These are phyloP conservation scores for Coniosporium tulheliwenetii DNA, from an alignment of 2,329 filamentous ascomycete species.

Conservation along the genomic window DNA sequence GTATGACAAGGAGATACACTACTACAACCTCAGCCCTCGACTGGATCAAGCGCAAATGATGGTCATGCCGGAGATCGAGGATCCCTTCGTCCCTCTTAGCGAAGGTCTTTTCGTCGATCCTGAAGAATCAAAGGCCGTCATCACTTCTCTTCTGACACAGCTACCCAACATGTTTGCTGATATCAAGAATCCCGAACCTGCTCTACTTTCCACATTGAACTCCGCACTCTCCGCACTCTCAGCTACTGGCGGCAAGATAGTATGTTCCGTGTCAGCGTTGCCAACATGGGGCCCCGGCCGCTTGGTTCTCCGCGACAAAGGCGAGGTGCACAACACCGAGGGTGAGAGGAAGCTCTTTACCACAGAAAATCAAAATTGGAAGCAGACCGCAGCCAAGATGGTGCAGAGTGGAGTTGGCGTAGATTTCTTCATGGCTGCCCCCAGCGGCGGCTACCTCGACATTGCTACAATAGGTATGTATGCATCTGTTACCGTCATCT, in stretches of 20 bases:
- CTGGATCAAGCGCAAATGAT: slow-evolving; percentile 91
- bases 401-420: slow-evolving; percentile 72
- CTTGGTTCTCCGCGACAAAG: slow-evolving; percentile 74
- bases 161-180: slow-evolving; percentile 76
- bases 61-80: slow-evolving; percentile 94
- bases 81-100: slow-evolving; percentile 84
- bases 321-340: slow-evolving; percentile 72
- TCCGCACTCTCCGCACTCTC: slow-evolving; percentile 73
- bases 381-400: slow-evolving; percentile 75
- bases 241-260: slow-evolving; percentile 78
- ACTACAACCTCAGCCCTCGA: slow-evolving; percentile 77
- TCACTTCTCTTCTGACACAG: slow-evolving; percentile 69
- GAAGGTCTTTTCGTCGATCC: slow-evolving; percentile 92
- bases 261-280: slow-evolving; percentile 74
- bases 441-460: slow-evolving; percentile 80
- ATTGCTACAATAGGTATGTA: slow-evolving; percentile 72
- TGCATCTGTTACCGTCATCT: slow-evolving; percentile 6
- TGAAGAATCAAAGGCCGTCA: slow-evolving; percentile 72
- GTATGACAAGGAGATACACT: slow-evolving; percentile 92
- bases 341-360: slow-evolving; percentile 82
- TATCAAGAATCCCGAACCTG: slow-evolving; percentile 82
- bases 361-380: slow-evolving; percentile 80
- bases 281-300: slow-evolving; percentile 84
- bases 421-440: slow-evolving; percentile 89
- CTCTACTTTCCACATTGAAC: slow-evolving; percentile 69